Evolutionary conservation across 2,329 filamentous ascomycete species (phyloP), one percentile per base, ranked within the genome.

Genomic region (Parascedosporium putredinis): DNA sequence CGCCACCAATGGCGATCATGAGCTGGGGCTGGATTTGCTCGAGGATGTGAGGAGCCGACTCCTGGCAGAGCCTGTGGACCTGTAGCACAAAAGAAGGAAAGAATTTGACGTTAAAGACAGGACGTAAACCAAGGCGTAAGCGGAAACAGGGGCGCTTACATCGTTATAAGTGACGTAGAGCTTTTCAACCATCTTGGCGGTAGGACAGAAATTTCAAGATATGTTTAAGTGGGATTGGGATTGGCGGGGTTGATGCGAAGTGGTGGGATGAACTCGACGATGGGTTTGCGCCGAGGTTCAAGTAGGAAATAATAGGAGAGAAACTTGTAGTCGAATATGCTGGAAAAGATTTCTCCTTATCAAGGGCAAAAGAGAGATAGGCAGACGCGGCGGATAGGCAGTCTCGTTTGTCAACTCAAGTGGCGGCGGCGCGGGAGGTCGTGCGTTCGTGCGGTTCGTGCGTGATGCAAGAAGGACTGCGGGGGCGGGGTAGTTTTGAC

Each of bases 1-100:
- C 93, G 56, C 93, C 93, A 60, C 93, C 93, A 66, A 97, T 97
- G 64, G 93, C 93, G 67, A 98, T 95, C 78, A 98, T 95, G 59
- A 98, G 86, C 67, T 95, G 88, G 34, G 93, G 93, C 65, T 88
- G 78, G 76, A 95, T 89, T 14, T 87, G 81, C 64, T 83, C 73
- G 60, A 98, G 82, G 66, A 97, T 94, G 59, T 75, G 74, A 55
- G 81, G 76, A 34, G 90, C 93, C 16, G 88, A 82, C 64, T 84
- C 76, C 71, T 96, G 86, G 76, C 93, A 98, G 64, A 97, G 81
- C 25, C 95, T 95, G 81, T 98, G 93, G 63, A 98, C 86, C 90
- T 97, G 24, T n/a, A n/a, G n/a, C n/a, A n/a, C n/a, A n/a, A 24
- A 31, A 31, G 25, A 27, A 20, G 20, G 27, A 6, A 31, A 6